Percentiles rank a stretch among this genome's conserved stretches.
These are phyloP conservation scores for Pythium chondricola DNA, from an alignment of 352 stramenopile species.

Conservation along the genomic window DNA sequence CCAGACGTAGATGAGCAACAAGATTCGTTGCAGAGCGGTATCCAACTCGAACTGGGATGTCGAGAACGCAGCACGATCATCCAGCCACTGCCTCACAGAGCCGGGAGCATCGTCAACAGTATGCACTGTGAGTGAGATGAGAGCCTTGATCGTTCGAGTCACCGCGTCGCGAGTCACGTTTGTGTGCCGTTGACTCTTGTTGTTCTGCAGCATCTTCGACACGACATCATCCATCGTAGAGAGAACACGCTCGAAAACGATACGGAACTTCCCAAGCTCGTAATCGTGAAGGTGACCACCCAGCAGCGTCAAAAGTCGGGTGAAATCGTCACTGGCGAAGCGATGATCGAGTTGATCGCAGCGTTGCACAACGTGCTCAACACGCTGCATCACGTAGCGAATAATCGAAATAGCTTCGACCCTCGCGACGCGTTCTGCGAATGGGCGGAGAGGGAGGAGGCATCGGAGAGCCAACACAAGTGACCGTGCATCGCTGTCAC, in stretches of 20 bases:
- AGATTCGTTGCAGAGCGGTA: not conserved
- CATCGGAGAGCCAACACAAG: constrained; percentile 16
- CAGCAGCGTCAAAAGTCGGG: constrained; percentile 5
- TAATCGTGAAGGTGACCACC: constrained; percentile 3
- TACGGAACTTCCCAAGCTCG: not conserved
- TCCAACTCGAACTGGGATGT: constrained; percentile 4
- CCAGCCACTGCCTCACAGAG: too few species aligned
- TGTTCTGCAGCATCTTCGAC: too few species aligned
- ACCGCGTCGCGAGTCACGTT: too few species aligned
- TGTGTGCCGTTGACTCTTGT: too few species aligned
- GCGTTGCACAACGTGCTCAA: constrained; percentile 14
- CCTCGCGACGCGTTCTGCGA: constrained; percentile 10
- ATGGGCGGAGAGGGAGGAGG: constrained; percentile 13
- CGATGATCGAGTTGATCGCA: constrained; percentile 1
- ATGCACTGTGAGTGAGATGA: too few species aligned
- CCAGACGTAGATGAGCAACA: constrained; percentile 9
- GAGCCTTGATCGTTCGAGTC: too few species aligned
- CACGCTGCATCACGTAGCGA: constrained; percentile 13
- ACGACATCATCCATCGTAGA: not conserved
- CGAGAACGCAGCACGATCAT: too few species aligned
- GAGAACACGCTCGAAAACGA: not conserved
- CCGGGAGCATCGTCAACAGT: too few species aligned
- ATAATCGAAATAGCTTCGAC: constrained; percentile 17
- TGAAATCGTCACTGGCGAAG: not conserved
- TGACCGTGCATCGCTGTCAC: not conserved